These are phyloP conservation scores for Zea mays DNA, from an alignment of 176 grass and related monocot species.

Conservation along the genomic window Zm-B73-REFERENCE-NAM-5.0 NC_050097.1:215838501-215839000, in stretches of 20 bases:
- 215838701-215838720: slow-evolving; percentile 66
- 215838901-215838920: not conserved
- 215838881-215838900: slow-evolving; percentile 3
- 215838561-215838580: slow-evolving; percentile 98
- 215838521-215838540: slow-evolving; percentile 96
- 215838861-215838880: slow-evolving; percentile 1
- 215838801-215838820: slow-evolving; percentile 24
- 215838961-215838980: not conserved
- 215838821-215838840: slow-evolving; percentile 4
- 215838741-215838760: slow-evolving; percentile 84
- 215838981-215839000: not conserved
- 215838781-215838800: slow-evolving; percentile 68
- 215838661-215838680: slow-evolving; percentile 99
- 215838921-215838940: too few relatives aligned
- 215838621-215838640: slow-evolving; percentile 77
- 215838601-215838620: slow-evolving; percentile 89
- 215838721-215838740: slow-evolving; percentile 87
- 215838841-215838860: not conserved
- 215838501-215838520: slow-evolving; percentile 94
- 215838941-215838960: not conserved
- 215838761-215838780: slow-evolving; percentile 85
- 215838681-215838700: slow-evolving; percentile 94
- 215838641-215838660: slow-evolving; percentile 87
- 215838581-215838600: slow-evolving; percentile 90
- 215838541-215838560: slow-evolving; percentile 97